Evolutionary conservation across 495 filamentous ascomycete species (phyloP).

Genomic region (Parathielavia hyrcaniae): DNA sequence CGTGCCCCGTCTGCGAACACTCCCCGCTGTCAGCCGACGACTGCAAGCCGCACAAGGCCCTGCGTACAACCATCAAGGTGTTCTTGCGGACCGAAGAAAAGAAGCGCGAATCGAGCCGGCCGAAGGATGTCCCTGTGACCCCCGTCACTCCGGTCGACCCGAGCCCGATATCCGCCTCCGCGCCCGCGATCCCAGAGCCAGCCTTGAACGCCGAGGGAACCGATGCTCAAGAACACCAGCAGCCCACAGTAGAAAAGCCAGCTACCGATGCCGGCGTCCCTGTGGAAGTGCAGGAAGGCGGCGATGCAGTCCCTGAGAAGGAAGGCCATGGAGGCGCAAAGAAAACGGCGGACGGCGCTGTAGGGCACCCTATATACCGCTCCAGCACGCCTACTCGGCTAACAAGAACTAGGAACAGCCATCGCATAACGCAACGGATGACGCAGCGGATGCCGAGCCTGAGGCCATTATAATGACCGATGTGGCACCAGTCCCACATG

Average conservation of each 20-base stretch:
- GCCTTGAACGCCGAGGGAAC: conserved; percentile 3
- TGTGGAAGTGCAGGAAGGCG: conserved; percentile 24
- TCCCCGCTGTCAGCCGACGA: conserved; percentile 74
- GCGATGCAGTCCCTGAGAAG: conserved; percentile 17
- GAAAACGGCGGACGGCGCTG: conserved; percentile 3
- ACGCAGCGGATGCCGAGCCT: conserved; percentile 5
- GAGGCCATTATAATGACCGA: conserved; percentile 10
- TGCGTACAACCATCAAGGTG: conserved; percentile 81
- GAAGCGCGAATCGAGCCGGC: conserved; percentile 57
- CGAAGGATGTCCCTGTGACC: conserved; percentile 42
- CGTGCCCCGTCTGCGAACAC: conserved; percentile 91
- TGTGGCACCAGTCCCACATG: conserved; percentile 11
- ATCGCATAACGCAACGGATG: neutral
- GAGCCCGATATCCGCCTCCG: conserved; percentile 24
- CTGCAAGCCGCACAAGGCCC: conserved; percentile 80
- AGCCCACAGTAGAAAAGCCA: neutral
- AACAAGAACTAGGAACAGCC: conserved; percentile 21
- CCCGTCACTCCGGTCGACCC: conserved; percentile 42
- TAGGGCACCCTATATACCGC: neutral
- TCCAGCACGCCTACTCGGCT: neutral
- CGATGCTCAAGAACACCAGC: conserved; percentile 11
- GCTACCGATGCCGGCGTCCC: conserved; percentile 13
- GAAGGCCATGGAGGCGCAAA: conserved; percentile 5
- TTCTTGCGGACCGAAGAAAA: conserved; percentile 85
- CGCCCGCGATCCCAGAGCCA: conserved; percentile 14